Evolutionary conservation across 306 rosid genomes (phyloP).

Genomic region (Vigna nakashimae): DNA sequence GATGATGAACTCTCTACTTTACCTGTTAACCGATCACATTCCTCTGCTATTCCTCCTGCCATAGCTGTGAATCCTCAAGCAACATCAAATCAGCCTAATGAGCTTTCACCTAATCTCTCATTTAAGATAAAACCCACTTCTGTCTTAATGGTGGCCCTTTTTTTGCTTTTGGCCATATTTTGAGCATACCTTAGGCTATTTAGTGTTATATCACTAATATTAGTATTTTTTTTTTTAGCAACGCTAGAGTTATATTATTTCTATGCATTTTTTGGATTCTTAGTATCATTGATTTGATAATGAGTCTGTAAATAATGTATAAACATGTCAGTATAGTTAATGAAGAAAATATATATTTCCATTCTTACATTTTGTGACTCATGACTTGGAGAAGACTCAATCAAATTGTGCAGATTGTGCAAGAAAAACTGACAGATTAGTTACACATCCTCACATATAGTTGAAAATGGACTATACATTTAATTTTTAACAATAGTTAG

Average conservation of each 20-base stretch:
- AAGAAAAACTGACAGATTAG: not conserved
- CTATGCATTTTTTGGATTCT: constrained; percentile 40
- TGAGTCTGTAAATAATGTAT: constrained; percentile 53
- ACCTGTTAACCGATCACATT: constrained; percentile 43
- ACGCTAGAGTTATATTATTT: constrained; percentile 38
- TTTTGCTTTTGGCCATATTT: constrained; percentile 52
- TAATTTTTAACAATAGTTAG: not conserved
- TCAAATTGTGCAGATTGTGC: not conserved
- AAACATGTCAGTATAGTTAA: constrained; percentile 23
- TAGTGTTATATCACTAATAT: constrained; percentile 41
- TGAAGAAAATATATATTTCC: constrained; percentile 26
- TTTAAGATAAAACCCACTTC: constrained; percentile 49
- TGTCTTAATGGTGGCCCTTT: constrained; percentile 44
- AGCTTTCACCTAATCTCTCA: constrained; percentile 44
- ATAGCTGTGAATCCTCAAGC: constrained; percentile 56
- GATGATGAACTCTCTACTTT: constrained; percentile 46
- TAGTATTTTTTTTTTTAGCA: constrained; percentile 24
- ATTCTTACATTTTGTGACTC: constrained; percentile 8
- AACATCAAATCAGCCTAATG: constrained; percentile 46
- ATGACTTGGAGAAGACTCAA: not conserved
- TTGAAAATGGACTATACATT: not conserved
- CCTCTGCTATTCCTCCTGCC: constrained; percentile 58
- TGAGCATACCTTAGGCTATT: constrained; percentile 44
- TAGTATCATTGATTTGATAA: constrained; percentile 33
- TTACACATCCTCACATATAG: not conserved